phyloP scores from a whole-genome alignment of 176 grass and related monocot genomes.

The Luzula sylvatica region DNA sequence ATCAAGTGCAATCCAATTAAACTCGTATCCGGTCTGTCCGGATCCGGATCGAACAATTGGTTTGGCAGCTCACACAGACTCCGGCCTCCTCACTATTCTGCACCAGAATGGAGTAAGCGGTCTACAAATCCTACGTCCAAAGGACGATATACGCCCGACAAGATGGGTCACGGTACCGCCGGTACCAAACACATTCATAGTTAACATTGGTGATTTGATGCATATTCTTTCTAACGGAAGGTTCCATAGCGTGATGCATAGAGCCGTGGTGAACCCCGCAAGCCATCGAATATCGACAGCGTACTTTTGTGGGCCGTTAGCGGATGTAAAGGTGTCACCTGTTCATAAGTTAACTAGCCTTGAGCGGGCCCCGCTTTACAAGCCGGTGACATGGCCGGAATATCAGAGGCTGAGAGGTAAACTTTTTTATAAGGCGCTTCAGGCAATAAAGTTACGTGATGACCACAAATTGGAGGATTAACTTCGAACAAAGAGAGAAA shows the following conservation, averaged over 20 bases:
- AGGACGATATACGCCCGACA: not conserved
- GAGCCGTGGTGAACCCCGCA: conserved; percentile 38
- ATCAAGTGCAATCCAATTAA: conserved; percentile 27
- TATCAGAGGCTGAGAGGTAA: conserved; percentile 18
- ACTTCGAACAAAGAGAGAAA: not conserved
- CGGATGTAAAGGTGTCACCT: conserved; percentile 28
- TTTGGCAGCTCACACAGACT: conserved; percentile 51
- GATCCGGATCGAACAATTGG: conserved; percentile 50
- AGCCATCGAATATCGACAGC: conserved; percentile 28
- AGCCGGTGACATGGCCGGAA: conserved; percentile 35
- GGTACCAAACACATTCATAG: conserved; percentile 15
- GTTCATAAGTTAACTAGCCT: not conserved
- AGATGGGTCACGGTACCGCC: conserved; percentile 52
- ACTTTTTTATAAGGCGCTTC: not conserved
- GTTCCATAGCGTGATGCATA: conserved; percentile 39
- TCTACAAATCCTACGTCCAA: conserved; percentile 36
- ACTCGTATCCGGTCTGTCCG: conserved; percentile 45
- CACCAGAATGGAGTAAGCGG: conserved; percentile 36
- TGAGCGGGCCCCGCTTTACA: conserved; percentile 2
- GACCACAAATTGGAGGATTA: not conserved
- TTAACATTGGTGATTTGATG: conserved; percentile 41
- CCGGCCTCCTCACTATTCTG: conserved; percentile 43
- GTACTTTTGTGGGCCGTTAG: conserved; percentile 37
- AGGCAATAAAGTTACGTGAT: not conserved
- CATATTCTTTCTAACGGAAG: conserved; percentile 48